phyloP scores from a whole-genome alignment of 345 rosid genomes.

The Acer campestre region DNA sequence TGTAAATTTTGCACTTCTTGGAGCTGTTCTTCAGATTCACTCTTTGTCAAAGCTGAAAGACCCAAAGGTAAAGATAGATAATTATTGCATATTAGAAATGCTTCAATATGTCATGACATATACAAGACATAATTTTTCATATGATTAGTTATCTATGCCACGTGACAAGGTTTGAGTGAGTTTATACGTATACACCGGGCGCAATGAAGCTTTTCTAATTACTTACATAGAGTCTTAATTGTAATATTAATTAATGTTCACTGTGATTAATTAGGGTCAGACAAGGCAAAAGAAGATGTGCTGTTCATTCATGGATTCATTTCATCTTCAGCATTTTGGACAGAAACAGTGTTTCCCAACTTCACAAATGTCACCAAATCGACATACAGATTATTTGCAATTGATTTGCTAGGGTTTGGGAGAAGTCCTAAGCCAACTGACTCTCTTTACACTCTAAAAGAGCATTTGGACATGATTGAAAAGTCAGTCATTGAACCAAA shows the following conservation, averaged over 20 bases:
- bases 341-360: conserved; percentile 92
- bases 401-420: conserved; percentile 91
- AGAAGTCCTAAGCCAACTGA: conserved; percentile 95
- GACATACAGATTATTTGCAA: conserved; percentile 67
- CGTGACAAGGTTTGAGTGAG: too few relatives aligned
- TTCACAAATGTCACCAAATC: conserved; percentile 72
- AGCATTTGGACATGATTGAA: conserved; percentile 93
- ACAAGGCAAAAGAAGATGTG: conserved; percentile 68
- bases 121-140: too few relatives aligned
- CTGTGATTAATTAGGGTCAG: conserved; percentile 26
- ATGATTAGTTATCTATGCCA: too few relatives aligned
- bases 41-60: conserved; percentile 73
- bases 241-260: neutral
- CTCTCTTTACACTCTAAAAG: conserved; percentile 84
- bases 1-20: conserved; percentile 77
- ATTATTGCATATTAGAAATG: too few relatives aligned
- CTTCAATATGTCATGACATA: too few relatives aligned
- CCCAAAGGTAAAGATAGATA: conserved; percentile 44
- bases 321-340: conserved; percentile 96
- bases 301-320: conserved; percentile 98
- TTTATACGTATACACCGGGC: too few relatives aligned
- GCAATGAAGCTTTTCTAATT: too few relatives aligned
- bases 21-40: conserved; percentile 59
- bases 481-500: conserved; percentile 63
- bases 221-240: too few relatives aligned